These are phyloP conservation scores for Flaveria sonorensis DNA, from an alignment of 129 eudicot genomes.

Conservation along the genomic window DNA sequence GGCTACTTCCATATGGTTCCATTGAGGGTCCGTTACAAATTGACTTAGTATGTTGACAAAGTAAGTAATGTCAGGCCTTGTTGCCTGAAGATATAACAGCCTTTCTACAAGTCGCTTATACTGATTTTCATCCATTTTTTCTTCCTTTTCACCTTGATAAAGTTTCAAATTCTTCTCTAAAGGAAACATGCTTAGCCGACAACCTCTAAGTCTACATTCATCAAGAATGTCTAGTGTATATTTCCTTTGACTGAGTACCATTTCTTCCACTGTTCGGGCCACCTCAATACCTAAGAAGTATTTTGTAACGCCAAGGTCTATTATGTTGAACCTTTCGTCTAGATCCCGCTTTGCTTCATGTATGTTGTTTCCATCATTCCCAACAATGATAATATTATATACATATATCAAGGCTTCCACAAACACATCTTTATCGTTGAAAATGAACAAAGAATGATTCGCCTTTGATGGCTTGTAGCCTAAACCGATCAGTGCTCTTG, in stretches of 20 bases:
- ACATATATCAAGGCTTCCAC: no score
- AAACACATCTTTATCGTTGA: not conserved
- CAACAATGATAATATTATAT: no score
- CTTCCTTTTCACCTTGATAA: no score
- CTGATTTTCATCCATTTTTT: no score
- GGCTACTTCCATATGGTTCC: no score
- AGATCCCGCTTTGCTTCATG: not conserved
- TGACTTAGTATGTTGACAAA: no score
- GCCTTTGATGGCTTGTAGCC: not conserved
- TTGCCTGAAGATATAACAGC: no score
- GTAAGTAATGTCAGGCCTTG: no score
- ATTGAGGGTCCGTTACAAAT: no score
- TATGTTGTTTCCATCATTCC: no score
- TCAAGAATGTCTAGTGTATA: not conserved
- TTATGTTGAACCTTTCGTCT: not conserved
- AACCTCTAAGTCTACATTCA: not conserved
- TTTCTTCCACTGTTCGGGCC: not conserved
- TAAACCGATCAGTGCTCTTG: not conserved
- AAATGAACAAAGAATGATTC: conserved; percentile 8
- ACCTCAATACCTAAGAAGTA: not conserved
- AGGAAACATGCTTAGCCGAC: not conserved
- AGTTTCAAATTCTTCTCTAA: not conserved
- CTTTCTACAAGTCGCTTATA: no score
- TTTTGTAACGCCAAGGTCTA: not conserved
- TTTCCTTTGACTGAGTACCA: not conserved